Conservation (phyloP, 208 protist genomes). For the Leishmania braziliensis region DNA sequence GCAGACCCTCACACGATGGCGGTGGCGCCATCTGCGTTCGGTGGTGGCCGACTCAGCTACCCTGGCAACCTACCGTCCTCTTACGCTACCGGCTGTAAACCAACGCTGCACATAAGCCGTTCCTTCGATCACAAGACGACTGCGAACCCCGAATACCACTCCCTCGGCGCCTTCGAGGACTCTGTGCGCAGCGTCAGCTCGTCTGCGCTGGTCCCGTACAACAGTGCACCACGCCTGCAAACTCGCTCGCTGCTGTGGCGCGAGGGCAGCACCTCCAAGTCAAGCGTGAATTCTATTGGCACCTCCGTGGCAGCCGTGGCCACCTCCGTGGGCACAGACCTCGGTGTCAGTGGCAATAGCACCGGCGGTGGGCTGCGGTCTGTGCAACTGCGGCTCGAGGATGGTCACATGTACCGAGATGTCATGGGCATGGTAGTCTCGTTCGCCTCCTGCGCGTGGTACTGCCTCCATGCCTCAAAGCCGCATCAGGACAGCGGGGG, state of each 20-base stretch:
- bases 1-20: background rate
- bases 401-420: conserved; percentile 7
- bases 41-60: conserved; percentile 8
- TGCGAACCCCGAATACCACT: conserved; percentile 28
- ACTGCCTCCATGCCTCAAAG: conserved; percentile 45
- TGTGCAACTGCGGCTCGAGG: conserved; percentile 7
- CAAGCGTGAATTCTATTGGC: conserved; percentile 17
- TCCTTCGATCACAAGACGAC: conserved; percentile 41
- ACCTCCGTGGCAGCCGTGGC: background rate
- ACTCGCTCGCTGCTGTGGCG: conserved; percentile 10
- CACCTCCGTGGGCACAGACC: conserved; percentile 5
- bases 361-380: conserved; percentile 1
- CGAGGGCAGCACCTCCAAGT: conserved; percentile 8
- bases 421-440: background rate
- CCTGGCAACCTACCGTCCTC: conserved; percentile 21
- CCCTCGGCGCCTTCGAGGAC: conserved; percentile 22
- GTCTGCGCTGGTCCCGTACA: background rate
- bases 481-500: conserved; percentile 20
- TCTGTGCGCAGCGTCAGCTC: conserved; percentile 28
- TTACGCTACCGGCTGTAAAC: conserved; percentile 24
- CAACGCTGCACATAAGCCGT: conserved; percentile 25
- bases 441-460: conserved; percentile 39
- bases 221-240: conserved; percentile 2
- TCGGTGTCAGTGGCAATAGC: background rate
- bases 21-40: background rate